Conservation (phyloP, 371 early-diverging fungal species). For the Apophysomyces ossiformis region DNA sequence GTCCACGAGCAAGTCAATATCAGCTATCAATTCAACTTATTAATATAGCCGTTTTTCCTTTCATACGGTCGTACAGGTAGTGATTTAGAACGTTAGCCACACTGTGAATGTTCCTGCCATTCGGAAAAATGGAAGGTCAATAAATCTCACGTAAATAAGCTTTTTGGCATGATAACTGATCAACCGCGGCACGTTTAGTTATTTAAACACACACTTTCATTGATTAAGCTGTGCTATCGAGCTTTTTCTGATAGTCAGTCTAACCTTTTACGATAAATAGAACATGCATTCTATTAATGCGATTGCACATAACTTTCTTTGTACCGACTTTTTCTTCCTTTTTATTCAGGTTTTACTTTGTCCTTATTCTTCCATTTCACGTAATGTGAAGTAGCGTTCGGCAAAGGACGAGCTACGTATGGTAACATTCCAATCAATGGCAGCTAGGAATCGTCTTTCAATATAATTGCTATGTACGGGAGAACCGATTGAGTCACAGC, state of each 20-base stretch:
- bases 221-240: not conserved
- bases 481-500: not conserved
- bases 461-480: slow-evolving; percentile 28
- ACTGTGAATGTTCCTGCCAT: too few species aligned
- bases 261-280: not conserved
- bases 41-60: too few species aligned
- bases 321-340: slow-evolving; percentile 17
- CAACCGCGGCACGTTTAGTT: too few species aligned
- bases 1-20: too few species aligned
- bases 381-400: slow-evolving; percentile 60
- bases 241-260: not conserved
- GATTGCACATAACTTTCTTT: slow-evolving; percentile 22
- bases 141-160: too few species aligned
- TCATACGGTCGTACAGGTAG: too few species aligned
- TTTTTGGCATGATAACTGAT: too few species aligned
- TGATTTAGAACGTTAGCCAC: too few species aligned
- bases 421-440: slow-evolving; percentile 64
- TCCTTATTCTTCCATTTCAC: slow-evolving; percentile 34
- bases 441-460: slow-evolving; percentile 63
- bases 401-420: slow-evolving; percentile 65
- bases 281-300: slow-evolving; percentile 19
- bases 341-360: not conserved
- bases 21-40: too few species aligned
- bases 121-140: too few species aligned
- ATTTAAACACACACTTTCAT: too few species aligned